A percentile compares a stretch with the other conserved stretches of the same genome.
phyloP scores from a whole-genome alignment of 306 rosid species.

The Cucumis melo region DNA sequence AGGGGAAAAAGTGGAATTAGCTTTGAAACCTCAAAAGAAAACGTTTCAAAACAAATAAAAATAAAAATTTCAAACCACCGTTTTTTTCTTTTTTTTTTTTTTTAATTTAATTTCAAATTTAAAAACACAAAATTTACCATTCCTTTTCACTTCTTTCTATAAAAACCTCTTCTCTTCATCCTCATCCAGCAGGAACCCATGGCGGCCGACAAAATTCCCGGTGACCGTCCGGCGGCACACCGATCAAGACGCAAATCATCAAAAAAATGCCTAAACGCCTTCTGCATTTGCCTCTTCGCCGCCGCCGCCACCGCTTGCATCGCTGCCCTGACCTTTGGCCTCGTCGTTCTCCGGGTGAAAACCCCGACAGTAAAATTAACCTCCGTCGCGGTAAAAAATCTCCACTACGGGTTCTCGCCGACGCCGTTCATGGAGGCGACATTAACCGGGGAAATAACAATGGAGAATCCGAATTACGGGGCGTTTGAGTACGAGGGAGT shows the following conservation, averaged over 20 bases:
- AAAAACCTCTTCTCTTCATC: neutral
- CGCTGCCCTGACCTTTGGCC: neutral
- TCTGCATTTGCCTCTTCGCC: neutral
- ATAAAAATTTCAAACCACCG: neutral
- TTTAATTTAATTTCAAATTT: too few species aligned
- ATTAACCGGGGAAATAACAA: neutral
- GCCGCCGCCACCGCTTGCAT: neutral
- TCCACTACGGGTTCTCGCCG: constrained; percentile 3
- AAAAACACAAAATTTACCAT: neutral
- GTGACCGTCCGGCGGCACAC: neutral
- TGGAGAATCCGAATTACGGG: neutral
- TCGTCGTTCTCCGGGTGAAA: neutral
- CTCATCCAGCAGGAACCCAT: neutral
- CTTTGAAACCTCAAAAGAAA: neutral
- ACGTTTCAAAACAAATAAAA: neutral
- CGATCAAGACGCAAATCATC: neutral
- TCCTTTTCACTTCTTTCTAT: neutral
- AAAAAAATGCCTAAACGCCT: neutral
- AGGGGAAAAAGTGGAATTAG: too few species aligned
- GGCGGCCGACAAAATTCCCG: neutral
- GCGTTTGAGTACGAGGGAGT: neutral
- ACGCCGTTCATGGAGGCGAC: neutral
- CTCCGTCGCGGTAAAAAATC: neutral
- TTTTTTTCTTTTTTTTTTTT: neutral
- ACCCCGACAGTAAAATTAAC: neutral